Conservation (phyloP, 1,284 basidiomycete genomes). For the Pholiota adiposa region DNA sequence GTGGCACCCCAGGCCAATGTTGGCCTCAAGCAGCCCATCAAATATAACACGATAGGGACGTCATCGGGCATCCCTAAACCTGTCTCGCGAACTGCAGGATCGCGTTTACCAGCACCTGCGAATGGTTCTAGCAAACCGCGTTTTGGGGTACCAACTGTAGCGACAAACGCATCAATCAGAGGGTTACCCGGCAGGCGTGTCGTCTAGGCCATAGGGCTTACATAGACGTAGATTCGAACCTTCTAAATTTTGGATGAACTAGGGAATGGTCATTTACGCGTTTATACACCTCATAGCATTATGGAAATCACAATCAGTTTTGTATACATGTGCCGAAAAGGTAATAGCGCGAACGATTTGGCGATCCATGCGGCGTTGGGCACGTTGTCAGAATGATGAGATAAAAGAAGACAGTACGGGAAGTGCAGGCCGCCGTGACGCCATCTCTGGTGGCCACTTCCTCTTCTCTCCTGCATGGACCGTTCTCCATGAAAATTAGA, state of each 20-base stretch:
- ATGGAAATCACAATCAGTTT: constrained; percentile 3
- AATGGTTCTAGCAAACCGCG: constrained; percentile 15
- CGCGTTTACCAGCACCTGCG: constrained; percentile 30
- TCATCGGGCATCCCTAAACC: constrained; percentile 33
- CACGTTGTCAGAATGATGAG: constrained; percentile 3
- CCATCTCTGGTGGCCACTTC: not conserved
- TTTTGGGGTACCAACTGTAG: constrained; percentile 18
- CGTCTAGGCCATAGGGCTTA: not conserved
- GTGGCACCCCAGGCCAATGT: constrained; percentile 13
- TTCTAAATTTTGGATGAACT: not conserved
- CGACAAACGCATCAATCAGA: constrained; percentile 6
- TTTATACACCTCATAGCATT: constrained; percentile 6
- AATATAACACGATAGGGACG: constrained; percentile 22
- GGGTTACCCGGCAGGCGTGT: constrained; percentile 20
- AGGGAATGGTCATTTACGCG: not conserved
- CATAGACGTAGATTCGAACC: constrained; percentile 3
- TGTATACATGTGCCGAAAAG: not conserved
- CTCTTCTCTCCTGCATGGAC: constrained; percentile 3
- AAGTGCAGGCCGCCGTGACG: constrained; percentile 7
- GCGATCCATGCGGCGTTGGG: not conserved
- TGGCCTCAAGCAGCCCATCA: constrained; percentile 29
- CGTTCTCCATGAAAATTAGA: constrained; percentile 28
- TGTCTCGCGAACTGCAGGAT: constrained; percentile 23
- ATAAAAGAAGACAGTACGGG: constrained; percentile 12
- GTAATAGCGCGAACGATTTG: not conserved